These are phyloP conservation scores for Chrysoporthe puriensis DNA, from an alignment of 2,329 filamentous ascomycete species.

Conservation along the genomic window DNA sequence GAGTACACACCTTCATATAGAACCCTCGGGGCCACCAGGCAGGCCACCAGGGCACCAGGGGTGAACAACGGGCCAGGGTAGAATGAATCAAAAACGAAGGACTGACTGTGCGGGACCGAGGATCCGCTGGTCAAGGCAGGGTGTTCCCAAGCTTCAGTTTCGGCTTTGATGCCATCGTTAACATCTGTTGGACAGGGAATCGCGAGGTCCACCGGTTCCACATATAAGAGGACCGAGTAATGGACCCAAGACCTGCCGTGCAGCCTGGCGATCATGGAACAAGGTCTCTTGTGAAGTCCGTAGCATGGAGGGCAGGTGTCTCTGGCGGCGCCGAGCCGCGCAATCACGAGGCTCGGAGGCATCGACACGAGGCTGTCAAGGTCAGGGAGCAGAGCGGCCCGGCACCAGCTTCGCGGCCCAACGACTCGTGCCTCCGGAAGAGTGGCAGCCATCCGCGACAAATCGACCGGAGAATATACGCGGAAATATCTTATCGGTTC, in stretches of 20 bases:
- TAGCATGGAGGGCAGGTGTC: not conserved
- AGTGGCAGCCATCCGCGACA: not conserved
- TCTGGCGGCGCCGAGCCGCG: not conserved
- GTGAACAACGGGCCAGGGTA: not conserved
- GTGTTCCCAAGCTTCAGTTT: conserved; percentile 8
- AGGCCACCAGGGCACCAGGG: too few species aligned
- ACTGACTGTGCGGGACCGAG: conserved; percentile 20
- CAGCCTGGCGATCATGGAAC: conserved; percentile 9
- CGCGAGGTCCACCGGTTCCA: conserved; percentile 14
- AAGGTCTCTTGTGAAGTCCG: not conserved
- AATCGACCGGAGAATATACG: not conserved
- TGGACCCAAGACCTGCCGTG: conserved; percentile 18
- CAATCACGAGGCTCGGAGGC: not conserved
- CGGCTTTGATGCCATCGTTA: conserved; percentile 14
- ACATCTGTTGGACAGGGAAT: conserved; percentile 15
- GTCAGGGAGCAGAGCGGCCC: not conserved
- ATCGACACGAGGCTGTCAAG: not conserved
- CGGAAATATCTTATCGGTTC: not conserved
- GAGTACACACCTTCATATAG: conserved; percentile 16
- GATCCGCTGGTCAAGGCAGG: conserved; percentile 17
- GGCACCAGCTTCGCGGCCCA: not conserved
- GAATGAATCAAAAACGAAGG: conserved; percentile 5
- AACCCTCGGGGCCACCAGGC: conserved; percentile 11
- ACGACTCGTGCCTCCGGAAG: conserved; percentile 8
- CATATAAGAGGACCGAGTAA: conserved; percentile 9